These are phyloP conservation scores for Tetrahymena thermophila DNA, from an alignment of 73 alveolate genomes.

Conservation along the genomic window DNA sequence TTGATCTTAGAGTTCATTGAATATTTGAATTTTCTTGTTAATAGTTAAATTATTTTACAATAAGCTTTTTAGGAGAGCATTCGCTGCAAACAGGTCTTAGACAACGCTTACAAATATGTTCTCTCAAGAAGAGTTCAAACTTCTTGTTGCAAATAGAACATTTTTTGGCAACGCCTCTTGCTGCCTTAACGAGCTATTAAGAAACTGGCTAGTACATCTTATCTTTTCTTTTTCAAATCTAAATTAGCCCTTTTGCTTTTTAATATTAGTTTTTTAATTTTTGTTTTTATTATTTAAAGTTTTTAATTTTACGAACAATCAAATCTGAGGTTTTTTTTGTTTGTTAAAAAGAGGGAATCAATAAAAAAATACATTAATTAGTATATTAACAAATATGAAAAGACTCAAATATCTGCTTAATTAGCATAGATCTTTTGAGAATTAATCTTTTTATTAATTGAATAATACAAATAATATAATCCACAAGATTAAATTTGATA, in stretches of 20 bases:
- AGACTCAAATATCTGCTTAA: not conserved
- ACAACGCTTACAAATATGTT: not conserved
- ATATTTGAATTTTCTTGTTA: not conserved
- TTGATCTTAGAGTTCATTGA: not conserved
- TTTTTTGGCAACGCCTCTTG: not conserved
- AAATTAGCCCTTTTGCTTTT: not conserved
- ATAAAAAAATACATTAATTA: no score
- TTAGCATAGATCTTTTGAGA: not conserved
- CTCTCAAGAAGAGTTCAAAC: not conserved
- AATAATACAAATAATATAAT: not conserved
- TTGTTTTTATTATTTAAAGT: not conserved
- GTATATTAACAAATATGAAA: no score
- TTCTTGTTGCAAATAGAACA: not conserved
- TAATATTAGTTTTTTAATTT: no score
- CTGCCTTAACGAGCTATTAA: not conserved
- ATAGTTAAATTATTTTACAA: not conserved
- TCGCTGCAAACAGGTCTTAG: not conserved
- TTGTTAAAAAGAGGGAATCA: not conserved
- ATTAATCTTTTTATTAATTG: no score
- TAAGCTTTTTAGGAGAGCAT: not conserved
- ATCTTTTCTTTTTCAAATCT: no score
- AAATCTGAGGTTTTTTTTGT: not conserved
- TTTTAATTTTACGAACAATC: not conserved
- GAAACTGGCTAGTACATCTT: not conserved
- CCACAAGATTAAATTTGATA: not conserved